Percentiles rank a stretch among this genome's conserved stretches.
phyloP scores from a whole-genome alignment of 2,329 filamentous ascomycete species.

The Aspergillus texensis region DNA sequence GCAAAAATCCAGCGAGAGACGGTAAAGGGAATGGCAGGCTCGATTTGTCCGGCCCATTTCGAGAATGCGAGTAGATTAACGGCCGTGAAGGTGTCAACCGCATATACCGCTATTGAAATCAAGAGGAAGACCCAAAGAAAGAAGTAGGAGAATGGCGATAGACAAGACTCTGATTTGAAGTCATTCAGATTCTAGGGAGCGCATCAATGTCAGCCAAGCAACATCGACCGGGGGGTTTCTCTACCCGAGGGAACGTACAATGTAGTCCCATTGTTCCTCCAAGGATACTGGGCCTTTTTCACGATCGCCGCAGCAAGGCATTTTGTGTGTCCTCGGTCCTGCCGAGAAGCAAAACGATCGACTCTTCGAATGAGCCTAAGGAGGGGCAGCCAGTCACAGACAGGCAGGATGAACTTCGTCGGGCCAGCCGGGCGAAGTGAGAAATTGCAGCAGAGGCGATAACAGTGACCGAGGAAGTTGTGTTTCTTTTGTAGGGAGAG shows the following conservation, averaged over 20 bases:
- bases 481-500: constrained; percentile 11
- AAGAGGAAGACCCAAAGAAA: constrained; percentile 81
- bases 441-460: constrained; percentile 11
- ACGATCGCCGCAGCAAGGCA: constrained; percentile 67
- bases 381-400: constrained; percentile 5
- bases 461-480: constrained; percentile 7
- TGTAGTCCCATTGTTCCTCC: constrained; percentile 94
- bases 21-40: constrained; percentile 74
- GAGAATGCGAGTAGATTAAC: constrained; percentile 88
- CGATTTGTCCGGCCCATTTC: constrained; percentile 81
- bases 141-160: constrained; percentile 75
- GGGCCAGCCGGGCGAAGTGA: constrained; percentile 40
- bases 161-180: constrained; percentile 81
- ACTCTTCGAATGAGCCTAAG: constrained; percentile 1
- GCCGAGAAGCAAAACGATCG: constrained; percentile 25
- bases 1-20: constrained; percentile 95
- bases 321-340: constrained; percentile 46
- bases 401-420: constrained; percentile 29
- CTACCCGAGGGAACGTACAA: constrained; percentile 57
- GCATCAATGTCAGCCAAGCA: constrained; percentile 11
- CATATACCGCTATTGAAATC: constrained; percentile 81
- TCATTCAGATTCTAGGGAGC: constrained; percentile 61
- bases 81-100: constrained; percentile 88
- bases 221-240: neutral
- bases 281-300: constrained; percentile 68